A percentile compares a stretch with the other conserved stretches of the same genome.
phyloP scores from a whole-genome alignment of 1,139 yeast species.

The Suhomyces panamericanus region DNA sequence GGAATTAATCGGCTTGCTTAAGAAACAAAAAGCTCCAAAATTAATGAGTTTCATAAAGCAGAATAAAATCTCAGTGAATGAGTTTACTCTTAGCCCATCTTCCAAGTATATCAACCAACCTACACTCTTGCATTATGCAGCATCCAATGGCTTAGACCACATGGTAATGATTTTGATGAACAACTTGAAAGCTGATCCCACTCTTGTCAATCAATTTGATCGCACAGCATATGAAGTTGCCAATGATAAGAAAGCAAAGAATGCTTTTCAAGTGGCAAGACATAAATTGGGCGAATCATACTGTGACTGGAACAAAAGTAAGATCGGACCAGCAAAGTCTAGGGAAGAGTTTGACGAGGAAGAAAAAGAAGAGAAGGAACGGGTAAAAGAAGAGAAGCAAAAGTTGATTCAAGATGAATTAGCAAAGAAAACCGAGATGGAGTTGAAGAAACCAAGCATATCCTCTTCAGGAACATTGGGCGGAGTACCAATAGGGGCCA shows the following conservation, averaged over 20 bases:
- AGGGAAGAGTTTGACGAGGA: conserved; percentile 59
- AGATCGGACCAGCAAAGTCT: conserved; percentile 65
- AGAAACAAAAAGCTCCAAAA: conserved; percentile 78
- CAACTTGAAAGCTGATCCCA: conserved; percentile 72
- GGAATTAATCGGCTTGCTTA: conserved; percentile 60
- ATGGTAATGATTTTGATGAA: conserved; percentile 66
- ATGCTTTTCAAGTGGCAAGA: conserved; percentile 71
- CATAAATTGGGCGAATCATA: conserved; percentile 62
- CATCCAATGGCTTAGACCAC: conserved; percentile 65
- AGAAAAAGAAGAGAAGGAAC: conserved; percentile 35
- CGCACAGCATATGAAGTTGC: conserved; percentile 65
- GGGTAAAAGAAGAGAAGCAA: conserved; percentile 37
- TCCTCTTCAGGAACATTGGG: conserved; percentile 33
- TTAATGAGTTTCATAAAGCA: conserved; percentile 61
- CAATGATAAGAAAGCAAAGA: conserved; percentile 46
- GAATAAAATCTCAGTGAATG: conserved; percentile 51
- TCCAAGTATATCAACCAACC: conserved; percentile 58
- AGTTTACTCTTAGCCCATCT: conserved; percentile 55
- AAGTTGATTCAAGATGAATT: conserved; percentile 41
- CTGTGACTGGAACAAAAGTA: conserved; percentile 70
- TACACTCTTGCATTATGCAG: conserved; percentile 76
- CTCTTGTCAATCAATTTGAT: conserved; percentile 50
- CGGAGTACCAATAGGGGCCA: conserved; percentile 20
- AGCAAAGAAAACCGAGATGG: conserved; percentile 41
- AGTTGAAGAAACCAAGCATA: conserved; percentile 35